A percentile compares a stretch with the other conserved stretches of the same genome.
Conservation (phyloP, 169 alveolate genomes). For the Blepharisma undulans region DNA sequence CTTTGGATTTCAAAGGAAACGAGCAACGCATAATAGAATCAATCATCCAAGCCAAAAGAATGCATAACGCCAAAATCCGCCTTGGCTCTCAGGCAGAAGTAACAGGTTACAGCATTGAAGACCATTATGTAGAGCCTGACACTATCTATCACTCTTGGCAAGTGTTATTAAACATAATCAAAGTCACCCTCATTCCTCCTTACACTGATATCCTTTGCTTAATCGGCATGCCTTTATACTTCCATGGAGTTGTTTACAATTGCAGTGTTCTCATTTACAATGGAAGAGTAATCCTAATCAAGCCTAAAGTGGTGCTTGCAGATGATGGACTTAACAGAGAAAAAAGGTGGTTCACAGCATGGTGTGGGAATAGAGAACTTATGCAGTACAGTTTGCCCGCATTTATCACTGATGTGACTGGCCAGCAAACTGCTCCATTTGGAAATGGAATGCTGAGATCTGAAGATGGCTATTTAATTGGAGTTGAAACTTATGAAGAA, state of each 20-base stretch:
- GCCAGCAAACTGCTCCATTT: conserved; percentile 62
- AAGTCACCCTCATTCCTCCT: conserved; percentile 25
- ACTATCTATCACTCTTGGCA: conserved; percentile 87
- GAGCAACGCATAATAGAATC: conserved; percentile 65
- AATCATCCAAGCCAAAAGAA: conserved; percentile 56
- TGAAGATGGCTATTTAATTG: conserved; percentile 65
- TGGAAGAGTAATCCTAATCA: conserved; percentile 69
- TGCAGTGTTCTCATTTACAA: conserved; percentile 81
- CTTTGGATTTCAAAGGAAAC: conserved; percentile 75
- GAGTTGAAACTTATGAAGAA: conserved; percentile 88
- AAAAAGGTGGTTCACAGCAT: conserved; percentile 86
- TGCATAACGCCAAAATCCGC: conserved; percentile 62
- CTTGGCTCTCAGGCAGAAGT: conserved; percentile 80
- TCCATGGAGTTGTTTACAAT: conserved; percentile 76
- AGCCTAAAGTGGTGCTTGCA: conserved; percentile 86
- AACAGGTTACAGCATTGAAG: conserved; percentile 87
- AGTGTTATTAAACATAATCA: conserved; percentile 62
- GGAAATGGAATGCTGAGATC: conserved; percentile 72
- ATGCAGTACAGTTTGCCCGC: conserved; percentile 53
- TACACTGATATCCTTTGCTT: conserved; percentile 71
- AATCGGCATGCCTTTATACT: conserved; percentile 88
- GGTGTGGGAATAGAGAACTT: conserved; percentile 52
- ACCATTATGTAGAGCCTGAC: conserved; percentile 87
- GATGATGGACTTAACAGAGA: conserved; percentile 88
- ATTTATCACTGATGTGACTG: conserved; percentile 47